Base-by-base conservation (phyloP, 2,329 filamentous ascomycete genomes). In the Mycosphaerella arachidis region DNA sequence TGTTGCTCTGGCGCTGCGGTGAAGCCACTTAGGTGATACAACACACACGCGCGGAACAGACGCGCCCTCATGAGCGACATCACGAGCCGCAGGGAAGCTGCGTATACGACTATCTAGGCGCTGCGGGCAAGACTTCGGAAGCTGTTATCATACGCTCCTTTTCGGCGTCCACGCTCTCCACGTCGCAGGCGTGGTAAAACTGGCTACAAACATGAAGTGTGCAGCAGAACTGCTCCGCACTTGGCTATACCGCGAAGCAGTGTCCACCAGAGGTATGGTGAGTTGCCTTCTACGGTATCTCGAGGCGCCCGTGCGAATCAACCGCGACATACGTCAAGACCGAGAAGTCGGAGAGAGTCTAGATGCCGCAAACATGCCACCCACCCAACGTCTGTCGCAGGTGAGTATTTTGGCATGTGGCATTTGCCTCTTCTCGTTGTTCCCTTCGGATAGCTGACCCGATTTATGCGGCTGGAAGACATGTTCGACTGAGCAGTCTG, bases 301-400 rank as follows among this genome's bases (percentile, higher is more conserved):
- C 40, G 12, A n/a, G 13, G 40, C 40, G n/a, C 71, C 67, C 43
- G 68, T 59, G 48, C 58, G 59, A 50, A 54, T 9, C 46, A 45
- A 9, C 56, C 59, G 57, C 60, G 56, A 60, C 56, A 56, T 31
- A 46, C 27, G 16, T 29, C 48, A 52, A 35, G 30, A 52, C 8
- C 27, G n/a, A 31, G 50, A 52, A 35, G 29, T 52, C 10, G 29
- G n/a, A n/a, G 48, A 51, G 24, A 61, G 56, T 35, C 56, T 37
- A 51, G 56, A 54, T 31, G 29, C 30, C 10, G 45, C 48, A 13
- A 72, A 81, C 2, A 69, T 92, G 57, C 86, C 88, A 64, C 89
- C 90, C 24, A 92, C 90, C 1, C 90, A 93, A 71, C 83, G 84
- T 57, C 77, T 92, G 31, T 89, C 88, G 20, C 84, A 92, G 69